Conservation (phyloP, 176 grass and related monocot genomes). For the Rhynchospora tenuis region DNA sequence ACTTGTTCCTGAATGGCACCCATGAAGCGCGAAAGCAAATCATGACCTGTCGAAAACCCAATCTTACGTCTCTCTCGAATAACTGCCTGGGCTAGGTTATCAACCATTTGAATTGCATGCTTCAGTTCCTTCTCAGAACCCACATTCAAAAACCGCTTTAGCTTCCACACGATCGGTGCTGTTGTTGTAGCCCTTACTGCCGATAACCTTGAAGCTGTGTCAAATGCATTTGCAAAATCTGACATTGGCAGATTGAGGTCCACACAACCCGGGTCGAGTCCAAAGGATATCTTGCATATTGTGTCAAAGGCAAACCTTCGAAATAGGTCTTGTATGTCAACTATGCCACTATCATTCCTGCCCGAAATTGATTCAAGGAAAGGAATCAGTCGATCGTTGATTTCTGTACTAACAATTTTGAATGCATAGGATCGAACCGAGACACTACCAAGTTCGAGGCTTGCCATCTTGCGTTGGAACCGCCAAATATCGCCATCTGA, state of each 20-base stretch:
- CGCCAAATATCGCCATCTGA: conserved; percentile 55
- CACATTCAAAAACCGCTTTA: conserved; percentile 52
- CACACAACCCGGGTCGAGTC: conserved; percentile 57
- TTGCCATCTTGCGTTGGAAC: conserved; percentile 93
- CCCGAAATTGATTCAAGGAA: conserved; percentile 34
- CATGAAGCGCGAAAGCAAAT: conserved; percentile 84
- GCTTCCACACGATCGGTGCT: conserved; percentile 49
- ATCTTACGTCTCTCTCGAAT: conserved; percentile 52
- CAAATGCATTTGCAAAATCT: conserved; percentile 52
- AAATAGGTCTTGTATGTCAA: conserved; percentile 86
- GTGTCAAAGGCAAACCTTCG: conserved; percentile 68
- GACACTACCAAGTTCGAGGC: conserved; percentile 76
- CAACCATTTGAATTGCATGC: conserved; percentile 35
- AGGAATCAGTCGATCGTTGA: conserved; percentile 38
- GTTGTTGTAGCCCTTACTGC: conserved; percentile 32
- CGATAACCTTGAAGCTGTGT: conserved; percentile 42
- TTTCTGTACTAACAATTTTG: conserved; percentile 40
- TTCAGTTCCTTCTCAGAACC: conserved; percentile 63
- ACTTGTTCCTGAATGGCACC: not conserved
- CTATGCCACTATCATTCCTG: not conserved
- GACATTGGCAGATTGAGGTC: conserved; percentile 38
- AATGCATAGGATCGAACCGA: conserved; percentile 54
- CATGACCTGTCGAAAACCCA: conserved; percentile 35
- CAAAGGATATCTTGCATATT: conserved; percentile 82
- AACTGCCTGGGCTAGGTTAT: conserved; percentile 43